Base-by-base conservation (phyloP, 768 basidiomycete genomes). In the Mycena galopus region DNA sequence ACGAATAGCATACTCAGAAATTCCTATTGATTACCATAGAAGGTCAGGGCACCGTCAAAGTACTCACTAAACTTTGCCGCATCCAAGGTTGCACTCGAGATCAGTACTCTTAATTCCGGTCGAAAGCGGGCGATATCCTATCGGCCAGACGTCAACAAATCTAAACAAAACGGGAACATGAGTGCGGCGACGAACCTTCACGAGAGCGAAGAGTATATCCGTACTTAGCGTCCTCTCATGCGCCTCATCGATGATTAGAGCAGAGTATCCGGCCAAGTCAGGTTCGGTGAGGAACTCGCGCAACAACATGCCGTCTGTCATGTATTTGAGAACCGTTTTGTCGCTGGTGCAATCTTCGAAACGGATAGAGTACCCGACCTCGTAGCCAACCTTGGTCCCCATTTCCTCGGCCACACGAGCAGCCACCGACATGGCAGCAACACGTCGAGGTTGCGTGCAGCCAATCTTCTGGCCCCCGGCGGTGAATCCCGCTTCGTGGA, bases 341-440 rank as follows among this genome's bases (percentile, higher is more conserved):
- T 99, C 96, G 85, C 96, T 98, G 23, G 98, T 99, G 81, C 96
- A 98, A 82, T 99, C 98, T 83, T 99, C 98, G 84, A 99, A 99
- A 35, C 98, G 95, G 77, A 99, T 99, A 37, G 97, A 97, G 82
- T 99, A 99, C n/a, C 98, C 98, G 60, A 99, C 98, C 84, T 99
- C 97, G 77, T 97, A 95, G 12, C 98, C 98, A 47, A 99, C 92
- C 81, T 98, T 94, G 4, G 92, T 94, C 10, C 97, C 98, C 93
- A 99, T 96, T 84, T 99, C 98, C 73, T 99, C 98, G 0, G 98
- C 97, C 19, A 99, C 98, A 84, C 98, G 97, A 19, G 97, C 96
- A 5, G 98, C 98, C 63, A 99, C 98, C 53, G 95, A 96, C 98
- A 99, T 99, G 42, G 98, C 98, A 8, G 98, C 98, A 23, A 99